Evolutionary conservation across 257 asterid species (phyloP), one percentile per base, ranked within the genome.

Genomic region (Solanum virginianum): DNA sequence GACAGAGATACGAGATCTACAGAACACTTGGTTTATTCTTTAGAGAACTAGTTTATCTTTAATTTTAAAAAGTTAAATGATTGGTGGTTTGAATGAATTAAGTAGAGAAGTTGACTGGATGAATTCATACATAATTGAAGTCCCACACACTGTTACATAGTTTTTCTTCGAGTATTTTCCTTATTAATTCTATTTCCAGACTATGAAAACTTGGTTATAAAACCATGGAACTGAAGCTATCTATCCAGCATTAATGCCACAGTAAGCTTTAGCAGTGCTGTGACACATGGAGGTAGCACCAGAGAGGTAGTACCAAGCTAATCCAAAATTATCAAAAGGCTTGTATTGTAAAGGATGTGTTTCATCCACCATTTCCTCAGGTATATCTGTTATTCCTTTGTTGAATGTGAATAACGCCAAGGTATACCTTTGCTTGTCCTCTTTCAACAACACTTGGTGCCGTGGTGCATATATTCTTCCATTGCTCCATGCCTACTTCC

Each of bases 401-500:
- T 90, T 91, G 88, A 88, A 93, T 13, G 97, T 87, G 87, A 93
- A 92, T 10, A 90, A 20, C 7, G 89, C 93, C 11, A 92, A 32
- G 60, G 92, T 86, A 72, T 88, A 91, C 75, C 97, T 92, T 70
- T 88, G 84, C 87, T 85, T 82, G 59, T 86, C 87, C 54, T 80
- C 94, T 80, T 86, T 85, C 91, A 92, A 82, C 8, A 85, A 77
- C 85, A 93, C 97, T 88, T 72, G 85, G 87, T 93, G 97, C 88
- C 74, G 74, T 24, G 94, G 86, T 71, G 95, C 69, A 51, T 83
- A 84, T 84, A 93, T 85, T 86, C 92, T 91, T 82, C 90, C 94
- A 85, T 93, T 93, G 92, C 97, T 93, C 97, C 97, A 93, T 79
- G 95, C 97, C 97, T 91, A 29, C 18, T 74, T 29, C 59, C 29